Conservation (phyloP, 2,329 filamentous ascomycete genomes). For the Fusarium sambucinum region DNA sequence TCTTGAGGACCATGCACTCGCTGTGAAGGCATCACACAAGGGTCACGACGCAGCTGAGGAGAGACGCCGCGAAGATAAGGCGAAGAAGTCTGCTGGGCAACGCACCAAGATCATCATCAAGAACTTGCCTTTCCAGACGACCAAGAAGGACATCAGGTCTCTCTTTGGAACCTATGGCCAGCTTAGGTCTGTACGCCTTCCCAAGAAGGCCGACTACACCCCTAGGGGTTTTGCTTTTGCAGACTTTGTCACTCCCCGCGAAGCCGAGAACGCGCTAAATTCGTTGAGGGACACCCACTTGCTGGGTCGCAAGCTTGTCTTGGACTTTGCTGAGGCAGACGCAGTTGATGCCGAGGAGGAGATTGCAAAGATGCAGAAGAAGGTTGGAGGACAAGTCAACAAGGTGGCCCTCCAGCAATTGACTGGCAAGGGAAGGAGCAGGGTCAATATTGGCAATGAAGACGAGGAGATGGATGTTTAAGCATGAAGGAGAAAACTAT, state of each 20-base stretch:
- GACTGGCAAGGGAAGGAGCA: conserved; percentile 84
- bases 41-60: conserved; percentile 90
- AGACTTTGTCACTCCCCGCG: conserved; percentile 90
- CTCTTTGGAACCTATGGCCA: conserved; percentile 92
- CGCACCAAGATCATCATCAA: conserved; percentile 97
- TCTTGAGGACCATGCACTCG: conserved; percentile 87
- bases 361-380: conserved; percentile 96
- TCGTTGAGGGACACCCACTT: conserved; percentile 93
- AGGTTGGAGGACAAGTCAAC: conserved; percentile 89
- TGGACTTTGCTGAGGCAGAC: conserved; percentile 92
- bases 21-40: conserved; percentile 88
- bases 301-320: conserved; percentile 86
- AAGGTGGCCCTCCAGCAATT: conserved; percentile 92
- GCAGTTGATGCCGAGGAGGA: conserved; percentile 93
- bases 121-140: conserved; percentile 95
- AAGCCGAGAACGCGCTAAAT: conserved; percentile 91
- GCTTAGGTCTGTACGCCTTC: conserved; percentile 90
- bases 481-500: conserved; percentile 36
- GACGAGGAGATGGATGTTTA: conserved; percentile 65
- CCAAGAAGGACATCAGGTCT: conserved; percentile 89
- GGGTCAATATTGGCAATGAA: conserved; percentile 86
- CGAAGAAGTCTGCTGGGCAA: conserved; percentile 81
- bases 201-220: conserved; percentile 91
- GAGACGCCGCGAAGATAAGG: conserved; percentile 82
- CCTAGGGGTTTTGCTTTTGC: conserved; percentile 97